Conservation (phyloP, 2,329 filamentous ascomycete species). For the Talaromyces sp. region DNA sequence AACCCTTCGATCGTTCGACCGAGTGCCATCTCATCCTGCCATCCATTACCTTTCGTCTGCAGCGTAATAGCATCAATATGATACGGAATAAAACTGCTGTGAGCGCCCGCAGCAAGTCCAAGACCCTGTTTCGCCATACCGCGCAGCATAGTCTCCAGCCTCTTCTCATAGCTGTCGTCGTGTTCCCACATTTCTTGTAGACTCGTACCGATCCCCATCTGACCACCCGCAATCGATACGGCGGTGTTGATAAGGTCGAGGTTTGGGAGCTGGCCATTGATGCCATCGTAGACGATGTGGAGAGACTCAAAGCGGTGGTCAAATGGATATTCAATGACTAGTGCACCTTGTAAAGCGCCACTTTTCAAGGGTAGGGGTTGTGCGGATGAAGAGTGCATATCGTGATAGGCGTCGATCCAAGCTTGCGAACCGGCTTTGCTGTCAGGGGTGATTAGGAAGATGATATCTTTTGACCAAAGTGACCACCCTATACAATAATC, state of each 20-base stretch:
- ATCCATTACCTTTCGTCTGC: constrained; percentile 82
- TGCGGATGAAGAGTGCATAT: constrained; percentile 70
- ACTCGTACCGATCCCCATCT: constrained; percentile 82
- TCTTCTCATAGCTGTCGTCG: constrained; percentile 70
- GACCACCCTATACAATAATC: constrained; percentile 65
- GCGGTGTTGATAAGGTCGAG: constrained; percentile 94
- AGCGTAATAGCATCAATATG: constrained; percentile 95
- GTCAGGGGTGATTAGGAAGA: constrained; percentile 83
- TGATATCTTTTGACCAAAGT: constrained; percentile 98
- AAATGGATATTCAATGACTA: constrained; percentile 90
- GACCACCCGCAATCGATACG: constrained; percentile 77
- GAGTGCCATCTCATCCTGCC: constrained; percentile 97
- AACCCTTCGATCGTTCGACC: constrained; percentile 85
- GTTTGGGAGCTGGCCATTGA: constrained; percentile 93
- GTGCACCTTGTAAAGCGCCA: constrained; percentile 83
- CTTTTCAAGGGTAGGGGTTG: constrained; percentile 81
- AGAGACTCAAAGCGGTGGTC: constrained; percentile 80
- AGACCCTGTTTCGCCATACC: constrained; percentile 91
- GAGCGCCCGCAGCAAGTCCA: constrained; percentile 82
- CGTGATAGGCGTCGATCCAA: constrained; percentile 97
- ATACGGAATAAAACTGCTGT: constrained; percentile 95
- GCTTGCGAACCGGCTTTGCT: constrained; percentile 87
- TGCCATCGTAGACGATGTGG: constrained; percentile 89
- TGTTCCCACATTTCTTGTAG: constrained; percentile 84
- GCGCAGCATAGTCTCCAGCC: constrained; percentile 80